Evolutionary conservation across 495 filamentous ascomycete genomes (phyloP).

Genomic region (Staphylotrichum longicolle): DNA sequence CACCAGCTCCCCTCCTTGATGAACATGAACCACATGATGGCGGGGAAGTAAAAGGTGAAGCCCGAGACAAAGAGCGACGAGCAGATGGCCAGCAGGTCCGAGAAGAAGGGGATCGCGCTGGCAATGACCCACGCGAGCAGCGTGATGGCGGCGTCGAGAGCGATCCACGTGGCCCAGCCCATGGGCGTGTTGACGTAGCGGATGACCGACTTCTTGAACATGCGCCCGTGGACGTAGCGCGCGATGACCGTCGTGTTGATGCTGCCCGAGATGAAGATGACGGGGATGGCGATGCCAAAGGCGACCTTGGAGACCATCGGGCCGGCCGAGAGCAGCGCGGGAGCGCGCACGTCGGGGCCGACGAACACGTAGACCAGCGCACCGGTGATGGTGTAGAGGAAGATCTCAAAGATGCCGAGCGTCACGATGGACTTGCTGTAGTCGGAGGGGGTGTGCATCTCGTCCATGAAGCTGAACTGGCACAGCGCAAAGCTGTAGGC

Average conservation of each 20-base stretch:
- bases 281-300: conserved; percentile 77
- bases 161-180: conserved; percentile 59
- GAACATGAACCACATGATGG: conserved; percentile 63
- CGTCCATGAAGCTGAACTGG: conserved; percentile 75
- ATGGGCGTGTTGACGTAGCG: conserved; percentile 60
- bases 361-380: conserved; percentile 72
- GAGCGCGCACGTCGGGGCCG: conserved; percentile 64
- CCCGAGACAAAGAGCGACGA: conserved; percentile 62
- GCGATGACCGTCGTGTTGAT: conserved; percentile 58
- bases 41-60: conserved; percentile 65
- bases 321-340: conserved; percentile 65
- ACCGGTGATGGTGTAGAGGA: conserved; percentile 65
- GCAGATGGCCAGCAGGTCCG: conserved; percentile 58
- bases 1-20: conserved; percentile 55
- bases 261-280: conserved; percentile 68
- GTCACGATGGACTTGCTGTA: conserved; percentile 65
- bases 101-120: conserved; percentile 70
- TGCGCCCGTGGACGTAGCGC: conserved; percentile 65
- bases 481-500: conserved; percentile 67
- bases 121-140: conserved; percentile 70
- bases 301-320: conserved; percentile 64
- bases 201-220: conserved; percentile 55
- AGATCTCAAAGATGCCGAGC: conserved; percentile 63
- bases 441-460: conserved; percentile 67
- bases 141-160: conserved; percentile 58